Base-by-base conservation (phyloP, 208 protist species). In the Phytomonas sp. region DNA sequence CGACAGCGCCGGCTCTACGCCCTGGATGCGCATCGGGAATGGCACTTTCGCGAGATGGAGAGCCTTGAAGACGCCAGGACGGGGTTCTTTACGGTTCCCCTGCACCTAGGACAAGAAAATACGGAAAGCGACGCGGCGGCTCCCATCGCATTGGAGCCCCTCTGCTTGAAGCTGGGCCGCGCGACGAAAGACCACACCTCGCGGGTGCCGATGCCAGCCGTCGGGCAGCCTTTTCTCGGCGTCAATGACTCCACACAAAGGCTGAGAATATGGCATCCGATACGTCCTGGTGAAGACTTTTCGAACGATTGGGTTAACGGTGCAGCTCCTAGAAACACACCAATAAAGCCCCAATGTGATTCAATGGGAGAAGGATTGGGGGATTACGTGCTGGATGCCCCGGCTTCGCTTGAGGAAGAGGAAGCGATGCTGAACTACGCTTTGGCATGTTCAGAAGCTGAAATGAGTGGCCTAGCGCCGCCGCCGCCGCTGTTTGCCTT, bases 21-120 rank as follows among this genome's bases (percentile, higher is more conserved):
- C 45, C 71, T 89, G n/a, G 88, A 92, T 71, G 67, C 82, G 23
- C 76, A 75, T n/a, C 79, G 88, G 2, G 82, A 88, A 66, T 92
- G 83, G 85, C 73, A 88, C 60, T 87, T 91, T 70, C 80, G 79
- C 40, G 88, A 91, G 36, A 32, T 79, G 49, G 73, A 78, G 12
- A 67, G 71, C 16, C 65, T 89, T 11, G 72, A 81, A 30, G 81
- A 87, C 65, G 70, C 61, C 42, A 23, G 29, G 7, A 81, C 78
- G 4, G 83, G 80, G 30, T 78, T 84, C 69, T 89, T 84, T 72
- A 84, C 81, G 31, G 74, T 89, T 0, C 70, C 78, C 0, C 61
- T 89, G 60, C 80, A 89, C 56, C 65, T 73, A 26, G 81, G 80
- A 0, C 30, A 11, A 12, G 70, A 45, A 14, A 60, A 75, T 4